Conservation (phyloP, 2,329 filamentous ascomycete species). For the Paecilomyces sp. region DNA sequence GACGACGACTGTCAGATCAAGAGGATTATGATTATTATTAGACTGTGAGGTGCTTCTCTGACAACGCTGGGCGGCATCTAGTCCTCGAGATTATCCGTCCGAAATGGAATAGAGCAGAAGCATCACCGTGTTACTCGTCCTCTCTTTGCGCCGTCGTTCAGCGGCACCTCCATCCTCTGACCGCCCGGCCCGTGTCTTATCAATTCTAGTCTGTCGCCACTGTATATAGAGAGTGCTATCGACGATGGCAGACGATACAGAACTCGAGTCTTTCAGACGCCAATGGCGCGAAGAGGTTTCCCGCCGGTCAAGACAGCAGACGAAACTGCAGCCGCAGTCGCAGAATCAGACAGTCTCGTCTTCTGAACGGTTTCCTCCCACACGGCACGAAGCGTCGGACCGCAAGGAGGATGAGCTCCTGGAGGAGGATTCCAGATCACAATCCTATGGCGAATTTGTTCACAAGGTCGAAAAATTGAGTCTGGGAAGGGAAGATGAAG, state of each 20-base stretch:
- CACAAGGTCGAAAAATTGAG: constrained; percentile 30
- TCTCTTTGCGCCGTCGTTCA: not conserved
- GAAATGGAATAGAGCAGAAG: not conserved
- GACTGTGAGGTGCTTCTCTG: not conserved
- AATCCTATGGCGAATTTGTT: constrained; percentile 22
- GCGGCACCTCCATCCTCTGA: constrained; percentile 1
- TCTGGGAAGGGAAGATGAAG: constrained; percentile 27
- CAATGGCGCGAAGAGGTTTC: constrained; percentile 80
- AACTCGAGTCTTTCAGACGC: constrained; percentile 78
- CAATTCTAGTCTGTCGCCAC: not conserved
- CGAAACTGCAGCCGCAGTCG: constrained; percentile 8
- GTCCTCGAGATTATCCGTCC: not conserved
- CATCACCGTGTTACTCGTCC: not conserved
- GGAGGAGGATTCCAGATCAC: constrained; percentile 14
- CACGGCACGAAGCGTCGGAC: constrained; percentile 29
- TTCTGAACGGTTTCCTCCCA: constrained; percentile 27
- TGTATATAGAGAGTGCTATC: constrained; percentile 6
- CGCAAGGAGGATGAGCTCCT: constrained; percentile 27
- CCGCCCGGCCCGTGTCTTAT: not conserved
- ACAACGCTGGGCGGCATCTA: not conserved
- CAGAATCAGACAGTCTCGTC: constrained; percentile 10
- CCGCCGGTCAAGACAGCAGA: constrained; percentile 33
- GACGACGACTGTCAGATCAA: too few relatives aligned
- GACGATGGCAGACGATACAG: constrained; percentile 48
- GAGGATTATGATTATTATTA: too few relatives aligned